Evolutionary conservation across 257 asterid species (phyloP).

Genomic region (Solanum commersonii): DNA sequence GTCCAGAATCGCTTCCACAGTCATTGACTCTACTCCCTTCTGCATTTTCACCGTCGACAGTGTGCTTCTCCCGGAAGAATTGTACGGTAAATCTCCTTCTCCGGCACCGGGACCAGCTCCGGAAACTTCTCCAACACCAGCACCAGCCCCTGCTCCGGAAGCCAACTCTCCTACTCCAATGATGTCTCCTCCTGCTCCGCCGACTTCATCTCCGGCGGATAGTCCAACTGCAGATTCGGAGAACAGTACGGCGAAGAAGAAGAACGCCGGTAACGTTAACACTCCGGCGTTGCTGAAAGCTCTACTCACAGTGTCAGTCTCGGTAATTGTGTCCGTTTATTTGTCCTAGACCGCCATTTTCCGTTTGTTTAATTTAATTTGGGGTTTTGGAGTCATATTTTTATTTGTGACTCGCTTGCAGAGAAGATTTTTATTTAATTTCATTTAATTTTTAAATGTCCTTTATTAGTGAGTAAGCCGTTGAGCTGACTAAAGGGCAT

Average conservation of each 20-base stretch:
- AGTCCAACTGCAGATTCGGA: constrained; percentile 57
- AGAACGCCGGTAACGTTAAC: constrained; percentile 19
- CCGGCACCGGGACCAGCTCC: constrained; percentile 89
- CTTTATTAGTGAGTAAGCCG: constrained; percentile 2
- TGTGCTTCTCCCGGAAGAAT: constrained; percentile 75
- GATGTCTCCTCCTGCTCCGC: constrained; percentile 76
- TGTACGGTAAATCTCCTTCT: constrained; percentile 71
- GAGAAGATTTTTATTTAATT: constrained; percentile 15
- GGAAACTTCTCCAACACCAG: constrained; percentile 58
- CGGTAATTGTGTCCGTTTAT: constrained; percentile 35
- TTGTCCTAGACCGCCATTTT: constrained; percentile 50
- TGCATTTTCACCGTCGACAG: constrained; percentile 77
- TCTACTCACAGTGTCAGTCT: constrained; percentile 37
- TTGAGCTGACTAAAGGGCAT: not conserved
- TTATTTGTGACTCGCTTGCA: not conserved
- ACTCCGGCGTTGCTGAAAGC: constrained; percentile 28
- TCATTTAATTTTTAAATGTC: constrained; percentile 10
- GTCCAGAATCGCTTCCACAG: constrained; percentile 81
- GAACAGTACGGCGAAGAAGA: constrained; percentile 49
- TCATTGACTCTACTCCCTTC: constrained; percentile 78
- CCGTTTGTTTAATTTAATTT: constrained; percentile 14
- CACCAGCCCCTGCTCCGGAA: constrained; percentile 42
- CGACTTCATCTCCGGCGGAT: constrained; percentile 44
- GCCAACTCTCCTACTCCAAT: constrained; percentile 47
- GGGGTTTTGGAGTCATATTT: constrained; percentile 13